A percentile compares a stretch with the other conserved stretches of the same genome.
Evolutionary conservation across 805 yeast genomes (phyloP).

Genomic region (Dipodascopsis uninucleata): DNA sequence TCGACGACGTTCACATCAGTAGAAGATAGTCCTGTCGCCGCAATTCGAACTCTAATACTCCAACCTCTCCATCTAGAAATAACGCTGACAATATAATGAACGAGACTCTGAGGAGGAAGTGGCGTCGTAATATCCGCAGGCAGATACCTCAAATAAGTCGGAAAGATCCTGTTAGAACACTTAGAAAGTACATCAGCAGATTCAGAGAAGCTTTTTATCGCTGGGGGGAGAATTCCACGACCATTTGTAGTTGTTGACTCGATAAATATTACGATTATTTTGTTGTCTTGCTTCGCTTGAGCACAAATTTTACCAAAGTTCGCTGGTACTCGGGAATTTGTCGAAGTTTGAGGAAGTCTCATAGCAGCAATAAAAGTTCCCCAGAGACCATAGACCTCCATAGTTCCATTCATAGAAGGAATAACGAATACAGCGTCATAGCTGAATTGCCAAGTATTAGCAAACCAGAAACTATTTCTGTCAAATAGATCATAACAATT

Average conservation of each 20-base stretch:
- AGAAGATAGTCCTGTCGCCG: constrained; percentile 30
- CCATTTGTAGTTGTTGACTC: constrained; percentile 81
- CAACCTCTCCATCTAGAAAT: constrained; percentile 29
- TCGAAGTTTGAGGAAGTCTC: constrained; percentile 20
- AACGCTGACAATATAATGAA: constrained; percentile 33
- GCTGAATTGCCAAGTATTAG: constrained; percentile 28
- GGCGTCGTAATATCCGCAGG: constrained; percentile 38
- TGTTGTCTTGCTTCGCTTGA: constrained; percentile 38
- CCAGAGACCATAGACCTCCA: constrained; percentile 12
- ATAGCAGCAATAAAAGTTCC: constrained; percentile 17
- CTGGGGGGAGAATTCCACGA: constrained; percentile 61
- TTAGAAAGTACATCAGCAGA: too few relatives aligned
- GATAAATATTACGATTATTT: constrained; percentile 37
- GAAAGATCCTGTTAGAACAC: constrained; percentile 28
- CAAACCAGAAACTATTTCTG: too few relatives aligned
- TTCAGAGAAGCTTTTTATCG: constrained; percentile 20
- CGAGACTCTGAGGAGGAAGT: constrained; percentile 30
- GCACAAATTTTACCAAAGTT: constrained; percentile 24
- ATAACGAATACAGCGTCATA: constrained; percentile 39
- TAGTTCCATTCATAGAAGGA: constrained; percentile 42
- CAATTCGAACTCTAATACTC: constrained; percentile 32
- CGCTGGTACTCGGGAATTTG: constrained; percentile 21
- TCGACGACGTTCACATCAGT: constrained; percentile 18
- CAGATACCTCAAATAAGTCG: constrained; percentile 35
- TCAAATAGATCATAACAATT: not conserved